phyloP scores from a whole-genome alignment of 306 rosid genomes.

The Trifolium dubium region DNA sequence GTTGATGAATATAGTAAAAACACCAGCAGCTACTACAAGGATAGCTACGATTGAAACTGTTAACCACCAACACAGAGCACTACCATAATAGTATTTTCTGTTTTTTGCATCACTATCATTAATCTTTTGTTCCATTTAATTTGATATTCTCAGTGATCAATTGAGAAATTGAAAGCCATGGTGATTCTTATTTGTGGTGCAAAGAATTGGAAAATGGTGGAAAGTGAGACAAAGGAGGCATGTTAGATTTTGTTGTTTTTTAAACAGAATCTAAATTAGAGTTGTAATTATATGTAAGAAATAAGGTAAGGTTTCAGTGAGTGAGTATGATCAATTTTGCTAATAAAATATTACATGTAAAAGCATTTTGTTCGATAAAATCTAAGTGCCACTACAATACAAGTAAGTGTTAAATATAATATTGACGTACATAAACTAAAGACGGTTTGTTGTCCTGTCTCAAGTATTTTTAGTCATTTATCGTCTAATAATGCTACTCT shows the following conservation, averaged over 20 bases:
- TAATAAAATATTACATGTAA: not conserved
- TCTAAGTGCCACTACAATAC: not conserved
- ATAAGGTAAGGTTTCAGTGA: not conserved
- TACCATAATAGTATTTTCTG: constrained; percentile 15
- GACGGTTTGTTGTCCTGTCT: constrained; percentile 2
- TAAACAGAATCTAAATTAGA: not conserved
- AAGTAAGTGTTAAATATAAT: not conserved
- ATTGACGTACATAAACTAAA: not conserved
- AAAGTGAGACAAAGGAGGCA: constrained; percentile 35
- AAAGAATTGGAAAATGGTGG: constrained; percentile 12
- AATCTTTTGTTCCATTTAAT: constrained; percentile 42
- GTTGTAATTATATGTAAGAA: not conserved
- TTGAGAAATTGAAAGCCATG: not conserved
- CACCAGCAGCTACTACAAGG: constrained; percentile 47
- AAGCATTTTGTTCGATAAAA: constrained; percentile 8
- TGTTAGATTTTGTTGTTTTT: not conserved
- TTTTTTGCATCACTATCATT: constrained; percentile 8
- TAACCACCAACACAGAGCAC: constrained; percentile 50
- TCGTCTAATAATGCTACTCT: no score
- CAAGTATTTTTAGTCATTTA: not conserved
- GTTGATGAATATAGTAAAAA: constrained; percentile 35
- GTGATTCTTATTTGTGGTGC: not conserved
- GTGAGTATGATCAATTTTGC: no score
- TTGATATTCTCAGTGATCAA: constrained; percentile 5
- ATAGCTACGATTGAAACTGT: constrained; percentile 41